Percentiles rank a stretch among this genome's conserved stretches.
Evolutionary conservation across 2,329 filamentous ascomycete species (phyloP).

Genomic region (Aspergillus sp.): DNA sequence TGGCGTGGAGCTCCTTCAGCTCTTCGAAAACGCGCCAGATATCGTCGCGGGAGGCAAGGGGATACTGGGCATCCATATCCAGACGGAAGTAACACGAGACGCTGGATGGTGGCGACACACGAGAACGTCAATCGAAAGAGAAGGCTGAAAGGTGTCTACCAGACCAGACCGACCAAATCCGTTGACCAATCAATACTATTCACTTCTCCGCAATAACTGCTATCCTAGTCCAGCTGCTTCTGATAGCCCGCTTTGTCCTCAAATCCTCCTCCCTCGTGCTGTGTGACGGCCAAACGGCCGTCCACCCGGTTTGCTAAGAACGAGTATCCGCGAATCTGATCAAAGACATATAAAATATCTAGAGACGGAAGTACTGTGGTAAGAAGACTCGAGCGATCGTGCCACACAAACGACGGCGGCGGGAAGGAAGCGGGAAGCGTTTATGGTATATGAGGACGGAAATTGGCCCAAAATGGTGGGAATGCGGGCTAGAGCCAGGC

Average conservation of each 20-base stretch:
- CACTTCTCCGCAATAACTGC: background rate
- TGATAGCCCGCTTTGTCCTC: conserved; percentile 20
- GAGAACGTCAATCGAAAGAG: conserved; percentile 7
- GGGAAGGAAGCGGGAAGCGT: conserved; percentile 1
- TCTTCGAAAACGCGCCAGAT: conserved; percentile 66
- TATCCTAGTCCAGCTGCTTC: conserved; percentile 1
- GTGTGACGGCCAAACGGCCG: conserved; percentile 42
- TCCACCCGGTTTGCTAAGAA: conserved; percentile 32
- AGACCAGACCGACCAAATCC: conserved; percentile 1
- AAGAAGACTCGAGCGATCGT: background rate
- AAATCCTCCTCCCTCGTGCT: conserved; percentile 33
- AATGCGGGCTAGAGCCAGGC: background rate
- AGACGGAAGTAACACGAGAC: conserved; percentile 5
- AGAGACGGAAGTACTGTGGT: background rate
- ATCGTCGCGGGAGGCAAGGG: conserved; percentile 65
- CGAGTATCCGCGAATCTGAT: conserved; percentile 14
- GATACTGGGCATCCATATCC: conserved; percentile 65
- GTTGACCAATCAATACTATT: background rate
- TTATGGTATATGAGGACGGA: background rate
- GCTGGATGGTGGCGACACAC: background rate
- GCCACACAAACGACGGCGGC: background rate
- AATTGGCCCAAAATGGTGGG: background rate
- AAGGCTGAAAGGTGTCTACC: background rate
- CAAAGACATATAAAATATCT: conserved; percentile 18
- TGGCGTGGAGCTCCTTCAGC: conserved; percentile 61